Evolutionary conservation across 2,329 filamentous ascomycete species (phyloP), one percentile per base, ranked within the genome.

Genomic region (Aspergillus sp.): DNA sequence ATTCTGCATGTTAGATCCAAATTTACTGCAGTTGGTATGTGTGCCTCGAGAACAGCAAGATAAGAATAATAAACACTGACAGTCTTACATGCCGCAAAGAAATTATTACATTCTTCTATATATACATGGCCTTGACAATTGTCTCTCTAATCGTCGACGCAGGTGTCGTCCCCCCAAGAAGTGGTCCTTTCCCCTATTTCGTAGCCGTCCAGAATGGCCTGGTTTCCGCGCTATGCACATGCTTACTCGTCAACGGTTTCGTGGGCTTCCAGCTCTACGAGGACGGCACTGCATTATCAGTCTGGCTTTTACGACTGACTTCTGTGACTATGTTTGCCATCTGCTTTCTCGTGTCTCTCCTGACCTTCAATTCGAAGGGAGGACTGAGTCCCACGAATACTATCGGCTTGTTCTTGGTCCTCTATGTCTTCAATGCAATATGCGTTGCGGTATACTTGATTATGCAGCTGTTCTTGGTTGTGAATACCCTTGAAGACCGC

Each of bases 241-340:
- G 86, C 66, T 76, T 98, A 48, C 75, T 97, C 60, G 90, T 98
- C 75, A 97, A 97, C 68, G 93, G 93, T 39, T 98, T 98, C 63
- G 91, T 98, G 46, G 93, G 93, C 30, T 98, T 98, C 71, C 93
- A 97, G 71, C 77, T 98, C 10, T 98, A 98, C 68, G 93, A 98
- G 70, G 93, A 98, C 62, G 93, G 93, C 44, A 98, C 93, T 1
- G 85, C 86, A 2, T 75, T 97, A 37, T 96, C 90, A 0, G 84
- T 98, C 39, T 98, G 93, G 93, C 82, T 96, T 59, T 75, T 98
- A 52, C 84, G 91, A 46, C 72, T 88, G 25, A 84, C 82, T 64
- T 95, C 88, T 2, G 71, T 86, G 13, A 80, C 77, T 53, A 91
- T 94, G 73, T 97, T 96, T 71, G 74, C 85, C 54, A 83, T 98